phyloP scores from a whole-genome alignment of 2,329 filamentous ascomycete species.

The Purpureocillium takamizusanense region DNA sequence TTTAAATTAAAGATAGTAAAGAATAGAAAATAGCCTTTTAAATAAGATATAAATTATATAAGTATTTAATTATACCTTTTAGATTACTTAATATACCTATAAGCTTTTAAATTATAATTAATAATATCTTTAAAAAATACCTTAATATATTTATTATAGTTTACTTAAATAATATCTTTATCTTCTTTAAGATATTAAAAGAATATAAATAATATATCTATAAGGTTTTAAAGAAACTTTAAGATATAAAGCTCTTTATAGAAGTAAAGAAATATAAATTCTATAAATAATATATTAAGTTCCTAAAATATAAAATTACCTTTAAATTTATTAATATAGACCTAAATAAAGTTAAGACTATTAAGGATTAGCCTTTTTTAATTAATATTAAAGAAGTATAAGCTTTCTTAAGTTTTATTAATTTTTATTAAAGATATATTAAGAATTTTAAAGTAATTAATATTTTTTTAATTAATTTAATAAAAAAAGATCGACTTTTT shows the following conservation, averaged over 20 bases:
- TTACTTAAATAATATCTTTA: constrained; percentile 13
- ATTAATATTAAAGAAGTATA: constrained; percentile 7
- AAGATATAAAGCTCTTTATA: constrained; percentile 9
- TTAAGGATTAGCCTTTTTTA: constrained; percentile 9
- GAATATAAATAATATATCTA: constrained; percentile 10
- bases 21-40: no score
- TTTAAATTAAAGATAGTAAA: no score
- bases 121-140: constrained; percentile 8
- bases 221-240: no score
- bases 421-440: constrained; percentile 2
- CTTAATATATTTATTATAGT: constrained; percentile 10
- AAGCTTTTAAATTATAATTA: no score
- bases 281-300: no score
- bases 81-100: no score
- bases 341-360: constrained; percentile 6
- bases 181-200: constrained; percentile 10
- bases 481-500: neutral
- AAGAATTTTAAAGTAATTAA: neutral
- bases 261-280: no score
- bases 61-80: no score
- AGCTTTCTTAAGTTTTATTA: constrained; percentile 9
- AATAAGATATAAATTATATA: no score
- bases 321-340: no score
- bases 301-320: no score
- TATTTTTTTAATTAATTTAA: neutral